phyloP scores from a whole-genome alignment of 2,329 filamentous ascomycete genomes.

The Diaporthe eres region DNA sequence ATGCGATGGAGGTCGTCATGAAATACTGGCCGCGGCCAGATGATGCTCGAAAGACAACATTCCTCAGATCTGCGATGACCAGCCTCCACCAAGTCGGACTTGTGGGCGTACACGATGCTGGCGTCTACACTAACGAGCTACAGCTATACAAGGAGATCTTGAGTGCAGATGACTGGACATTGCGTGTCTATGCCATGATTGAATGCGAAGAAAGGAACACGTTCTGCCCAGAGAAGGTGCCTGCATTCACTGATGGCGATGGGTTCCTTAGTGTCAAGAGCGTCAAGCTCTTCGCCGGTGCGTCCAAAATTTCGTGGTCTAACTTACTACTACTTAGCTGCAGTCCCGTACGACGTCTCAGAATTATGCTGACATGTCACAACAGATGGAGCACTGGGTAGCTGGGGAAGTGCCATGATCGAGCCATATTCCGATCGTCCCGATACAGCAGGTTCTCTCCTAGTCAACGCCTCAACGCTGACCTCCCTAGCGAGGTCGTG shows the following conservation, averaged over 20 bases:
- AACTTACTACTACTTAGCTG: background rate
- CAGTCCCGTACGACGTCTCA: conserved; percentile 1
- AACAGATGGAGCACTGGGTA: conserved; percentile 77
- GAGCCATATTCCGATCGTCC: conserved; percentile 77
- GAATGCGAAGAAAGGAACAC: conserved; percentile 76
- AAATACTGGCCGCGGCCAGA: conserved; percentile 70
- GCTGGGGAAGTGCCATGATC: conserved; percentile 80
- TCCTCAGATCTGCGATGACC: conserved; percentile 72
- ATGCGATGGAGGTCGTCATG: conserved; percentile 76
- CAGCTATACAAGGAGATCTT: conserved; percentile 66
- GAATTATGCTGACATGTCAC: conserved; percentile 38
- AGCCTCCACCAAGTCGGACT: conserved; percentile 75
- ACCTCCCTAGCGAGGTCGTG: conserved; percentile 68
- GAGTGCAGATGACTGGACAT: conserved; percentile 63
- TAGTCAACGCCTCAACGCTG: conserved; percentile 75
- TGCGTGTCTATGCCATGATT: conserved; percentile 78
- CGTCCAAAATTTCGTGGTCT: conserved; percentile 39
- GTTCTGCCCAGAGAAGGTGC: conserved; percentile 69
- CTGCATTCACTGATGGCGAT: conserved; percentile 59
- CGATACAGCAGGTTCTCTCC: conserved; percentile 73
- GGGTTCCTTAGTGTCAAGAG: conserved; percentile 70
- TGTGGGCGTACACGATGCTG: conserved; percentile 79
- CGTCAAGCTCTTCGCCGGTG: conserved; percentile 79
- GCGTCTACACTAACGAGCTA: conserved; percentile 69
- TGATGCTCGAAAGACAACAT: conserved; percentile 65